Conservation (phyloP, 2,329 filamentous ascomycete species). For the Hyphodiscus sp. region DNA sequence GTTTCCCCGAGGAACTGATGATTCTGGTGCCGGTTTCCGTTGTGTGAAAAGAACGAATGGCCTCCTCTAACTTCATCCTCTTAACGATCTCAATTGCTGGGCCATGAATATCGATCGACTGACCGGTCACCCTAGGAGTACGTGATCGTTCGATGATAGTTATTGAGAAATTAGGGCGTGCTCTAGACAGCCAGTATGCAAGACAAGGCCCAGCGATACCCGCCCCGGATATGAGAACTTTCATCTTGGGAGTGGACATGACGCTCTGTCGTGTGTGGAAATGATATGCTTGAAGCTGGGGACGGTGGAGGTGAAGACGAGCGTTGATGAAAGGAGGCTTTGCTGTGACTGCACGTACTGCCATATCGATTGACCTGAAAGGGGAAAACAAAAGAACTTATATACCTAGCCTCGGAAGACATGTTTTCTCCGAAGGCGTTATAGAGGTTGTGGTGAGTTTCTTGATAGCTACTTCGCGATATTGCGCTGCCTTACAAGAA, state of each 20-base stretch:
- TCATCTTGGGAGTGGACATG: constrained; percentile 11
- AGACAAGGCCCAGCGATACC: constrained; percentile 35
- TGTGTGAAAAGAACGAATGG: constrained; percentile 34
- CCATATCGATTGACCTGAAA: no score
- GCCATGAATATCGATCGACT: constrained; percentile 47
- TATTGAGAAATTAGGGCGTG: constrained; percentile 28
- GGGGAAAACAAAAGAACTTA: no score
- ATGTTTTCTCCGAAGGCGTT: no score
- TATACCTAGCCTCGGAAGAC: no score
- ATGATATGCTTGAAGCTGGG: no score
- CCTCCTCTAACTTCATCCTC: constrained; percentile 42
- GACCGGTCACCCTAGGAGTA: constrained; percentile 38
- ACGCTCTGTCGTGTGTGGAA: no score
- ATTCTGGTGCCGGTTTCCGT: constrained; percentile 40
- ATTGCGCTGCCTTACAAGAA: no score
- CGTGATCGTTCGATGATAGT: constrained; percentile 36
- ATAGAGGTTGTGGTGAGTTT: no score
- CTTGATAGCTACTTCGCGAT: no score
- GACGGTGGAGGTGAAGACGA: no score
- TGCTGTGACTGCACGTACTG: no score
- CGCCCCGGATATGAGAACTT: constrained; percentile 30
- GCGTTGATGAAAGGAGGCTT: no score
- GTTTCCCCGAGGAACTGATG: constrained; percentile 32
- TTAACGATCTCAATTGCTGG: constrained; percentile 42
- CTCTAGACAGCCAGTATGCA: constrained; percentile 41